Conservation (phyloP, 768 basidiomycete species). For the Obba rivulosa region DNA sequence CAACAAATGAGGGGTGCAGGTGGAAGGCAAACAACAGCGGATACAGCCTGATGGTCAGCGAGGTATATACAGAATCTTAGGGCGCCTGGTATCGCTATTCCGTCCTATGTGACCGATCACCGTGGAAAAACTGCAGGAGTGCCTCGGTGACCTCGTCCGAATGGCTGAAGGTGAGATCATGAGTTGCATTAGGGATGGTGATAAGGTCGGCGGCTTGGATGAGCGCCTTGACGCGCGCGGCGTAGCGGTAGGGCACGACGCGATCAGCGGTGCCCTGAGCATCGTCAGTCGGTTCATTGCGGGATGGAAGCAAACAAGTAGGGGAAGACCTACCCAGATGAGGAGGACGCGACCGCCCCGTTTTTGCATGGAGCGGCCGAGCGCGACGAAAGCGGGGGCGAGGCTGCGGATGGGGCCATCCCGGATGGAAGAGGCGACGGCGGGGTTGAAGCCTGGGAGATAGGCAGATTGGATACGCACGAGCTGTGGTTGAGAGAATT, state of each 20-base stretch:
- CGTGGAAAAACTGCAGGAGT: constrained; percentile 19
- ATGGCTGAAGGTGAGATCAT: constrained; percentile 35
- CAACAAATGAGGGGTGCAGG: background rate
- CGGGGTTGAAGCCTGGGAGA: constrained; percentile 67
- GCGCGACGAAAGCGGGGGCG: constrained; percentile 43
- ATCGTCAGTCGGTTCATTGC: background rate
- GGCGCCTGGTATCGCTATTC: background rate
- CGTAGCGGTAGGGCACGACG: constrained; percentile 52
- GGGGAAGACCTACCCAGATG: constrained; percentile 49
- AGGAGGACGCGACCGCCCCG: constrained; percentile 48
- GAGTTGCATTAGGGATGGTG: constrained; percentile 45
- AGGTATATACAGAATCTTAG: background rate
- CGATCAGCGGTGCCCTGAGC: constrained; percentile 52
- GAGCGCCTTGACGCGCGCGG: constrained; percentile 39
- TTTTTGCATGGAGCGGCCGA: constrained; percentile 31
- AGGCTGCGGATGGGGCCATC: constrained; percentile 70
- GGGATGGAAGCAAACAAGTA: background rate
- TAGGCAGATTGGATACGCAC: constrained; percentile 76
- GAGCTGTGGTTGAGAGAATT: constrained; percentile 38
- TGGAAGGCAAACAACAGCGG: background rate
- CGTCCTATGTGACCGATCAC: background rate
- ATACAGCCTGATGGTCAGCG: background rate
- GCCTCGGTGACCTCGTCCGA: constrained; percentile 16
- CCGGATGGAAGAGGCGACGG: constrained; percentile 70
- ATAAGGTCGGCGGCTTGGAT: constrained; percentile 42